Evolutionary conservation across 23 red algal genomes (phyloP).

Genomic region (Gracilaria gracilis): DNA sequence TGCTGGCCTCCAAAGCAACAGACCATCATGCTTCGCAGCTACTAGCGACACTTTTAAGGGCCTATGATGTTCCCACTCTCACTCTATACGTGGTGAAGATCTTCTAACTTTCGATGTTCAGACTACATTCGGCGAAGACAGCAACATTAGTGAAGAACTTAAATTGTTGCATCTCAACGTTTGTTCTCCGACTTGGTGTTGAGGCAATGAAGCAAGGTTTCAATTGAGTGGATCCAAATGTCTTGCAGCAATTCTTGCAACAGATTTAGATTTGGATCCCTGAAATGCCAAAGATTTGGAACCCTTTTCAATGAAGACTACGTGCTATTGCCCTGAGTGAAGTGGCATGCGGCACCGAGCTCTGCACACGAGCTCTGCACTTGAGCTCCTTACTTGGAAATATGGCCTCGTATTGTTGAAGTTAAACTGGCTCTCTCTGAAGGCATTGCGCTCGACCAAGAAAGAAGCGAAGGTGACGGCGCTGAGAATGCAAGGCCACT

Average conservation of each 20-base stretch:
- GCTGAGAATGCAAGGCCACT: constrained; percentile 23
- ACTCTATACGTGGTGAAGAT: constrained; percentile 56
- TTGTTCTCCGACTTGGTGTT: constrained; percentile 78
- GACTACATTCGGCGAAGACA: constrained; percentile 85
- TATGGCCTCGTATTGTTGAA: constrained; percentile 61
- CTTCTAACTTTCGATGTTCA: constrained; percentile 82
- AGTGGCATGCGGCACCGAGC: constrained; percentile 52
- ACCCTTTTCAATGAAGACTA: constrained; percentile 53
- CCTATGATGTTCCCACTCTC: constrained; percentile 32
- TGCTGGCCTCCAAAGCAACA: constrained; percentile 84
- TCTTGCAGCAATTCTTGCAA: constrained; percentile 76
- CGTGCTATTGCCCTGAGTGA: constrained; percentile 64
- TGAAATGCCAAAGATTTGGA: constrained; percentile 56
- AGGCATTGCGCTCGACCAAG: constrained; percentile 59
- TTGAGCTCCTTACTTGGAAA: constrained; percentile 19
- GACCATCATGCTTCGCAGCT: constrained; percentile 89
- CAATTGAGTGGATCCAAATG: constrained; percentile 74
- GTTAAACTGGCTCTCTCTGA: constrained; percentile 58
- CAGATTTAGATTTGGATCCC: constrained; percentile 91
- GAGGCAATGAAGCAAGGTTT: constrained; percentile 52
- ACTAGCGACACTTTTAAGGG: constrained; percentile 71
- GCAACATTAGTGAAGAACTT: constrained; percentile 75
- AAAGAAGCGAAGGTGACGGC: constrained; percentile 35
- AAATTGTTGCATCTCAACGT: constrained; percentile 69
- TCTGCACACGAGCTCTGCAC: no score